These are phyloP conservation scores for Diaporthe humulicola DNA, from an alignment of 2,329 filamentous ascomycete genomes.

Conservation along the genomic window DNA sequence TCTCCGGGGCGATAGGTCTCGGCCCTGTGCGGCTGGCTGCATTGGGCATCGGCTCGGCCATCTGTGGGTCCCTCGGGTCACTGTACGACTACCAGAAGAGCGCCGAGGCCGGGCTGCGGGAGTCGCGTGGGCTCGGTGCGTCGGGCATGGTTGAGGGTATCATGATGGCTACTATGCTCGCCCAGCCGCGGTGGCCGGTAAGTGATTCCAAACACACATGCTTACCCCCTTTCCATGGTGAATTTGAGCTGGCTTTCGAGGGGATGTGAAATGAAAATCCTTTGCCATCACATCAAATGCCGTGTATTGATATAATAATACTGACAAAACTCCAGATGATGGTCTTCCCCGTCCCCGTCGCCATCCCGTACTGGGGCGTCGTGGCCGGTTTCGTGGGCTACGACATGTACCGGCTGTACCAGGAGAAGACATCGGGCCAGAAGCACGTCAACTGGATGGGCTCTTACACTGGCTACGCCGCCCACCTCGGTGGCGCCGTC, in stretches of 20 bases:
- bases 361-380: slow-evolving; percentile 40
- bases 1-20: slow-evolving; percentile 37
- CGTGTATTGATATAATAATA: neutral
- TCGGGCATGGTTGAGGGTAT: slow-evolving; percentile 44
- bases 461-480: slow-evolving; percentile 43
- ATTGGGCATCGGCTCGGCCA: slow-evolving; percentile 42
- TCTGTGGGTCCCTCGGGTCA: slow-evolving; percentile 39
- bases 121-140: slow-evolving; percentile 42
- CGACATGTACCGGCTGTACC: slow-evolving; percentile 41
- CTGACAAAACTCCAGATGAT: slow-evolving; percentile 28
- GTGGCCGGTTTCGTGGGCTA: slow-evolving; percentile 40
- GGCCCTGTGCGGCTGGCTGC: slow-evolving; percentile 33
- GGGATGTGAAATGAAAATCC: neutral
- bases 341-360: slow-evolving; percentile 43
- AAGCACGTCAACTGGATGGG: slow-evolving; percentile 35
- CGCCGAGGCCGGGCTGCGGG: slow-evolving; percentile 27
- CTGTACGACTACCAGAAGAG: slow-evolving; percentile 39
- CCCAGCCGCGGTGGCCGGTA: slow-evolving; percentile 36
- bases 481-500: slow-evolving; percentile 44
- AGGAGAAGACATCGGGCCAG: slow-evolving; percentile 33
- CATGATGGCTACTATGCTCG: slow-evolving; percentile 40
- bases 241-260: neutral
- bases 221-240: too few species aligned
- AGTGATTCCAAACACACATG: neutral
- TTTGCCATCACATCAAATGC: too few species aligned